phyloP scores from a whole-genome alignment of 2,329 filamentous ascomycete genomes.

The Pseudocercospora vitis region DNA sequence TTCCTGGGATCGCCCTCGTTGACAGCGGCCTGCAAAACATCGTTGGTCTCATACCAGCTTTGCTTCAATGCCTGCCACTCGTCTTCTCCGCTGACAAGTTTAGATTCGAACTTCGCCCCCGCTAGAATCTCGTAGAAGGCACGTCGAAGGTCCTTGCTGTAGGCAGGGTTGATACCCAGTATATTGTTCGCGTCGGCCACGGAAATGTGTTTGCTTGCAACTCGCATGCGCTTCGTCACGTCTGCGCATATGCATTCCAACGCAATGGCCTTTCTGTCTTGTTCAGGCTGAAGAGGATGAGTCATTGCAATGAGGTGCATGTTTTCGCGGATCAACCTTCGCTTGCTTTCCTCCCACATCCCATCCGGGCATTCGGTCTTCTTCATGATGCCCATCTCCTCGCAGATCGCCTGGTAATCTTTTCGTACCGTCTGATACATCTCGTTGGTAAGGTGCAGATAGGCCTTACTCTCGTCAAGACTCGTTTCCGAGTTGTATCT shows the following conservation, averaged over 20 bases:
- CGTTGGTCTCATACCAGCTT: constrained; percentile 56
- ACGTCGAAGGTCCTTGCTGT: constrained; percentile 64
- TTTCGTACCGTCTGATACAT: constrained; percentile 65
- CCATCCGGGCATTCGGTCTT: constrained; percentile 74
- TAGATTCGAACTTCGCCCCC: constrained; percentile 67
- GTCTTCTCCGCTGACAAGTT: constrained; percentile 68
- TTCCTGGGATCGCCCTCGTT: constrained; percentile 45
- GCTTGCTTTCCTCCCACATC: constrained; percentile 71
- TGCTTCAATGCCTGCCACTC: constrained; percentile 71
- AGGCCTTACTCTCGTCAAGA: constrained; percentile 72
- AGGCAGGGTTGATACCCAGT: constrained; percentile 67
- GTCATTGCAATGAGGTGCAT: constrained; percentile 64
- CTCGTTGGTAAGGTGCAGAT: constrained; percentile 62
- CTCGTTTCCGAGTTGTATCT: constrained; percentile 77
- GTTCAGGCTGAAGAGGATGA: constrained; percentile 54
- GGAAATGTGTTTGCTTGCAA: constrained; percentile 64
- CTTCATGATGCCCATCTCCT: constrained; percentile 65
- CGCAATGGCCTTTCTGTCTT: constrained; percentile 65
- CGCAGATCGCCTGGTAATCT: constrained; percentile 69
- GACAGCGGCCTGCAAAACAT: constrained; percentile 25
- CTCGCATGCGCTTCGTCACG: constrained; percentile 77
- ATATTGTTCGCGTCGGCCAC: constrained; percentile 73
- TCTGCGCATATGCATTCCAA: constrained; percentile 79
- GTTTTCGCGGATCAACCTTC: constrained; percentile 64
- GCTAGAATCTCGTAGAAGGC: constrained; percentile 67